Evolutionary conservation across 2,329 filamentous ascomycete genomes (phyloP).

Genomic region (Fusarium sp.): DNA sequence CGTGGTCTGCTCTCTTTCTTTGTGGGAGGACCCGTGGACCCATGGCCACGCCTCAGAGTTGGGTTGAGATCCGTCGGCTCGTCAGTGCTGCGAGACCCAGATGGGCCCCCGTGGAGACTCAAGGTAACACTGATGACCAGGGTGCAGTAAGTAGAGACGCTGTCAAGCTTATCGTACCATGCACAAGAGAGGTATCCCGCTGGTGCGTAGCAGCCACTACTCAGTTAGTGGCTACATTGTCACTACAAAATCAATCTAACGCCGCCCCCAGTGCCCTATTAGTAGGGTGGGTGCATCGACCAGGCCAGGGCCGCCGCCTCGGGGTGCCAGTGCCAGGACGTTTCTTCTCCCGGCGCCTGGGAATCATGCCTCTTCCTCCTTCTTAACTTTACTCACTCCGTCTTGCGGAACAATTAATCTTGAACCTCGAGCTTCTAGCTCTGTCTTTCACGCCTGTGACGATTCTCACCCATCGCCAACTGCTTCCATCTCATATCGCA

Average conservation of each 20-base stretch:
- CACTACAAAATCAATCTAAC: constrained; percentile 49
- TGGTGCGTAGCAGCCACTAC: constrained; percentile 16
- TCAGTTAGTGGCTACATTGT: constrained; percentile 46
- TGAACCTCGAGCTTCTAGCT: constrained; percentile 44
- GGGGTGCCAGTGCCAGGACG: constrained; percentile 56
- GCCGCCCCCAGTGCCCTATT: constrained; percentile 54
- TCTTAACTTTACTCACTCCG: constrained; percentile 53
- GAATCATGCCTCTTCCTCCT: constrained; percentile 54
- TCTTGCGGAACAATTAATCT: constrained; percentile 48
- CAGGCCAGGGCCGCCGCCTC: constrained; percentile 55
- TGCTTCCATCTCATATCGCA: constrained; percentile 14
- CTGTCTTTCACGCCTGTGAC: constrained; percentile 14
- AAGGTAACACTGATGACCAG: constrained; percentile 52
- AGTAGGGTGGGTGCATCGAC: constrained; percentile 53
- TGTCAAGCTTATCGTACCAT: constrained; percentile 44
- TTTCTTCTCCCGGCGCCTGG: constrained; percentile 56
- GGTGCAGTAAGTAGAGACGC: constrained; percentile 52
- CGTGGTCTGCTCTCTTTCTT: constrained; percentile 38
- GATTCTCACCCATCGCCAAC: not conserved
- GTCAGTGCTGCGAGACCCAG: constrained; percentile 57
- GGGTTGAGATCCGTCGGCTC: constrained; percentile 57
- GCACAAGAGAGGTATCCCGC: not conserved
- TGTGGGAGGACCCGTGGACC: constrained; percentile 50
- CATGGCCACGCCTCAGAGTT: constrained; percentile 54
- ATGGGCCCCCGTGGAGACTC: constrained; percentile 55